Conservation (phyloP, 2,329 filamentous ascomycete species). For the Penicillium sp. region DNA sequence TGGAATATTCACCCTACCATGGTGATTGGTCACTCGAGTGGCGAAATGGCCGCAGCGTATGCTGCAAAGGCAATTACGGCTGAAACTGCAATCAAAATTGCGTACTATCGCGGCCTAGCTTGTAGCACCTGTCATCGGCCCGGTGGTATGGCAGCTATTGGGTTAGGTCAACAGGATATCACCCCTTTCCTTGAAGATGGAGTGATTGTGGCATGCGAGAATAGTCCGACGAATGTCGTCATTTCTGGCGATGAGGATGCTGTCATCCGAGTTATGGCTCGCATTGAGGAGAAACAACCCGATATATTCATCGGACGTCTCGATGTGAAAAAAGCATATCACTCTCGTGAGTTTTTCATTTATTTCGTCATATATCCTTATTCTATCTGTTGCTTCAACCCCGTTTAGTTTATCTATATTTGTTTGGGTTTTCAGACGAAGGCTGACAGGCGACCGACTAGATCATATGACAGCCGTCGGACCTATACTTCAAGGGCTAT, state of each 20-base stretch:
- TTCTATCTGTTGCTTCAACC: too few species aligned
- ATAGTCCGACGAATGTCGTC: conserved; percentile 15
- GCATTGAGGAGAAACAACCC: too few species aligned
- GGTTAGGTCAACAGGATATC: too few species aligned
- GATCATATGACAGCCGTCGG: too few species aligned
- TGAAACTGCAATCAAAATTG: conserved; percentile 17
- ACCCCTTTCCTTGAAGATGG: too few species aligned
- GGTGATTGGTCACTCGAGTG: conserved; percentile 26
- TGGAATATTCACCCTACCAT: conserved; percentile 10
- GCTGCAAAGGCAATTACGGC: conserved; percentile 12
- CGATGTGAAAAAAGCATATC: conserved; percentile 22
- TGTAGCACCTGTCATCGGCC: background rate
- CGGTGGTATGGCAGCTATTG: conserved; percentile 21
- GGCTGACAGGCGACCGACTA: too few species aligned
- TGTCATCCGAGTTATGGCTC: background rate
- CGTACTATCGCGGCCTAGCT: conserved; percentile 22
- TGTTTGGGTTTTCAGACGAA: too few species aligned
- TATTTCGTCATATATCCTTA: too few species aligned
- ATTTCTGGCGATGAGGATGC: conserved; percentile 17
- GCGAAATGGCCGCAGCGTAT: conserved; percentile 28
- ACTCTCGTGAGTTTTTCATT: conserved; percentile 15
- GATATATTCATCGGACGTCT: conserved; percentile 14
- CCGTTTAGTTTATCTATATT: too few species aligned
- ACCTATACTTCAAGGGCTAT: too few species aligned
- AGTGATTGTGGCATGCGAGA: conserved; percentile 20